Evolutionary conservation across 306 rosid genomes (phyloP).

Genomic region (Vigna trinervia): DNA sequence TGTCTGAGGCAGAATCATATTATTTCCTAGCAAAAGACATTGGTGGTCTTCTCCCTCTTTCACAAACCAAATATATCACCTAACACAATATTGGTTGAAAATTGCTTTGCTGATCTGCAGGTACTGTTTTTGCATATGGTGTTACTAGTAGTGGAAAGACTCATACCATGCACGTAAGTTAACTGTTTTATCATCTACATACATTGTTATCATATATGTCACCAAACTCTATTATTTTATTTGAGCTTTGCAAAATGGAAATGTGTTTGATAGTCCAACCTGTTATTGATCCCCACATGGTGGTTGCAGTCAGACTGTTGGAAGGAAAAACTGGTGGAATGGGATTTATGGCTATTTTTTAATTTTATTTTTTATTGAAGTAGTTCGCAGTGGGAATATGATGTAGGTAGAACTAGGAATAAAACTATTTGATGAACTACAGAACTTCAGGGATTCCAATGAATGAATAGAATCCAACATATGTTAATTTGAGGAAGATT

Average conservation of each 20-base stretch:
- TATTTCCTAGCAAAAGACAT: slow-evolving; percentile 1
- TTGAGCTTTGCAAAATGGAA: slow-evolving; percentile 27
- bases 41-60: not conserved
- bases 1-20: slow-evolving; percentile 18
- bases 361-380: too few relatives aligned
- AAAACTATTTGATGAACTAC: too few relatives aligned
- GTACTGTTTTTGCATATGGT: slow-evolving; percentile 93
- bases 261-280: not conserved
- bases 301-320: too few relatives aligned
- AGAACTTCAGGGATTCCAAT: too few relatives aligned
- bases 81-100: slow-evolving; percentile 31
- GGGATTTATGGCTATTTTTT: not conserved
- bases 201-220: too few relatives aligned
- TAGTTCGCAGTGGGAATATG: not conserved
- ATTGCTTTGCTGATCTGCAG: slow-evolving; percentile 54
- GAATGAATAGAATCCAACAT: too few relatives aligned
- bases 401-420: too few relatives aligned
- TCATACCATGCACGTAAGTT: slow-evolving; percentile 92
- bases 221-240: not conserved
- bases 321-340: too few relatives aligned
- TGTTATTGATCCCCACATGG: too few relatives aligned
- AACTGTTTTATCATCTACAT: not conserved
- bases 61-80: slow-evolving; percentile 6
- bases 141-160: slow-evolving; percentile 96
- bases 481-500: too few relatives aligned